Evolutionary conservation across 805 yeast species (phyloP), one percentile per base, ranked within the genome.

Genomic region (Ogataea wickerhamii): DNA sequence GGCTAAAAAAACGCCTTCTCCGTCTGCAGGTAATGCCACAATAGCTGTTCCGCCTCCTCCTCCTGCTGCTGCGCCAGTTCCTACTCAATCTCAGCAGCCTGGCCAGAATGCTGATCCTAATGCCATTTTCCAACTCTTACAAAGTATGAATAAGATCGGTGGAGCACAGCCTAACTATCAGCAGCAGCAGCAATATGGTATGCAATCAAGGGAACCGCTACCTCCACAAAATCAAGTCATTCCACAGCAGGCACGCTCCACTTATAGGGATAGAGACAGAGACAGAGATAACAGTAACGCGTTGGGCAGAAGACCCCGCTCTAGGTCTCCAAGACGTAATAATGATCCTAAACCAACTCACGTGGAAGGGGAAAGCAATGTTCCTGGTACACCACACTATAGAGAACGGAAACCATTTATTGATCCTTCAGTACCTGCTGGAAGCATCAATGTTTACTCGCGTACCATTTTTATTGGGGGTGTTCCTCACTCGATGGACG

Each of bases 381-480:
- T 71, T 5, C 86, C 85, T 27, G 81, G 85, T 3, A 81, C 80
- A 36, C 80, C 84, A 3, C 88, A 85, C 61, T 84, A 67, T 61
- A 78, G 95, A 62, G 81, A 82, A n/a, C 78, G 79, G 53, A 77
- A 76, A 40, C 81, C 87, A 30, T 73, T 80, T 8, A 72, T 71
- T 55, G 97, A 89, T 61, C 73, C 74, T 27, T 63, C 75, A 10
- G 64, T 88, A 40, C 93, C 95, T 2, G 77, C 79, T 32, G 95
- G 88, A 29, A 73, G 82, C 28, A 74, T 91, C 51, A 84, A 82
- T 56, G 96, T 91, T 2, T 74, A 76, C 51, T 83, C 95, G 37
- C 80, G 98, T 65, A 93, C 98, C 0, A 67, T 93, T 42, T 93
- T 93, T 55, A 80, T 93, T 43, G 98, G 98, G 34, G 97, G 97